Conservation (phyloP, 768 basidiomycete species). For the Punctularia strigosozonata region DNA sequence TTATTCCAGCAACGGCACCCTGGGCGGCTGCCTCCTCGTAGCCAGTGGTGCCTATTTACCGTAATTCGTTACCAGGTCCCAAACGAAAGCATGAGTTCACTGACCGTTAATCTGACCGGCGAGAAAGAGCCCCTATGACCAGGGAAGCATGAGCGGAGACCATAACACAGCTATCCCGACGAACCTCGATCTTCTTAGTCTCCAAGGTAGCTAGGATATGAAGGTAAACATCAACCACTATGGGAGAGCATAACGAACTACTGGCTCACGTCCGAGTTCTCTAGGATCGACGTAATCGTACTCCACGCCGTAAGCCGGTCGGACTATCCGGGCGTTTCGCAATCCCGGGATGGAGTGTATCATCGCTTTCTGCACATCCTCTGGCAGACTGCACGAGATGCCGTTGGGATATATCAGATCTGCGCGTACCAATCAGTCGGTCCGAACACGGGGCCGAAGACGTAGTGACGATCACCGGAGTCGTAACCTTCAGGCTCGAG, state of each 20-base stretch:
- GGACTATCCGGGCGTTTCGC: conserved; percentile 73
- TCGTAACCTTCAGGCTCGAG: conserved; percentile 89
- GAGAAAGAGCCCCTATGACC: conserved; percentile 63
- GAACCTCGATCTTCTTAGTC: conserved; percentile 69
- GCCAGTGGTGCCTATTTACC: conserved; percentile 62
- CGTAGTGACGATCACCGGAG: conserved; percentile 37
- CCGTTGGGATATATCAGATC: conserved; percentile 89
- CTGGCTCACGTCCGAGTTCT: conserved; percentile 55
- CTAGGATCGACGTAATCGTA: conserved; percentile 86
- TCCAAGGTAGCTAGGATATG: conserved; percentile 58
- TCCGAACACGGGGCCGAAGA: not conserved
- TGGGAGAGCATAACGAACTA: not conserved
- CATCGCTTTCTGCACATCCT: conserved; percentile 75
- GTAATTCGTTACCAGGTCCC: too few species aligned
- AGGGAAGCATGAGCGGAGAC: not conserved
- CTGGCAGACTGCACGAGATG: conserved; percentile 77
- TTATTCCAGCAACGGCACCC: conserved; percentile 79
- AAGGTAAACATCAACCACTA: not conserved
- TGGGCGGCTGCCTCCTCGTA: conserved; percentile 94
- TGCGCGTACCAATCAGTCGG: conserved; percentile 14
- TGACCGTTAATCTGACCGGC: conserved; percentile 84
- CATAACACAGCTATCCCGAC: not conserved
- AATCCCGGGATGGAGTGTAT: conserved; percentile 78
- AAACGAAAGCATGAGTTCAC: not conserved
- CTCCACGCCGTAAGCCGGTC: conserved; percentile 87